Base-by-base conservation (phyloP, 768 basidiomycete species). In the Suillus subaureus region DNA sequence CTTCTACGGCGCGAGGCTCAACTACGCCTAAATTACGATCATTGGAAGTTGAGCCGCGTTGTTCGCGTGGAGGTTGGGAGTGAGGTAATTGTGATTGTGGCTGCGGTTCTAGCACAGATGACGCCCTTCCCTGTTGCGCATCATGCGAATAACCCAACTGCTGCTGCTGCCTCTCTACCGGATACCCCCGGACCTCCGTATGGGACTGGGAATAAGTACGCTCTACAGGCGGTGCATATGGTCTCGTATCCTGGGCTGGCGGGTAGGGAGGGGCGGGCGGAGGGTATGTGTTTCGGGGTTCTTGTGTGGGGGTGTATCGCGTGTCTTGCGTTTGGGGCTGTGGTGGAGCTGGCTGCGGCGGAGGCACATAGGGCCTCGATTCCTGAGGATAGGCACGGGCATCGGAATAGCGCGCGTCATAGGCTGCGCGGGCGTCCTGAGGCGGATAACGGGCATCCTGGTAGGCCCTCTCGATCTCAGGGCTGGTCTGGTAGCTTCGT, bases 281-380 rank as follows among this genome's bases (percentile, higher is more conserved):
- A 23, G 57, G 57, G 15, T 39, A 58, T 16, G 57, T 40, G 6
- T 58, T 58, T 39, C 39, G 16, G 1, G 57, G 3, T 26, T 58
- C 37, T 28, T 40, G 26, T 5, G 23, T 40, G 4, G 57, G 37
- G 4, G 37, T 58, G 6, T 58, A 58, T 2, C 57, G 56, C 37
- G 56, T 37, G 15, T 57, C 56, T 12, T 78, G 77, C 23, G 64
- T 18, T 33, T 76, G 71, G 21, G 68, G 58, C 56, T 74, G 77
- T 6, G 69, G 75, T n/a, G 66, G 56, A 61, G 66, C 61, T 21
- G 66, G 64, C 31, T 72, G 67, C 39, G 63, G 66, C 2, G 57
- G 57, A 39, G 56, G 37, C 0, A 26, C 37, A 18, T 58, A 58
- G 0, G 23, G 2, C 18, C 57, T 58, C 21, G 54, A 55, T 35